phyloP scores from a whole-genome alignment of 495 filamentous ascomycete species.

The Neohortaea acidophila region DNA sequence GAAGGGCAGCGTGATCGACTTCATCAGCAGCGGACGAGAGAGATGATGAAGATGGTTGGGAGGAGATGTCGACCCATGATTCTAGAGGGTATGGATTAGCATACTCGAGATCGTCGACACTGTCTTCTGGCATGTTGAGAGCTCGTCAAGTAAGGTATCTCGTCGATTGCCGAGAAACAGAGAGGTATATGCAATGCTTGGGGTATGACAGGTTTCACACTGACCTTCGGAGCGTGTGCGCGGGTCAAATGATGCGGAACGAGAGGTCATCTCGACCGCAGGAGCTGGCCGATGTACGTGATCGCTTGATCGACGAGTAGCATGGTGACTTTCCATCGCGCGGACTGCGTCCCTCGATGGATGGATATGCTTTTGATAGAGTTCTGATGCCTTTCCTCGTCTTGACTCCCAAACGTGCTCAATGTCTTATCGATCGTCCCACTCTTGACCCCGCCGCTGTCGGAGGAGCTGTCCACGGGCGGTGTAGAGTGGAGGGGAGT shows the following conservation, averaged over 20 bases:
- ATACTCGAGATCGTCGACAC: not conserved
- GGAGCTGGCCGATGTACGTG: conserved; percentile 3
- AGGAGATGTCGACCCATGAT: conserved; percentile 92
- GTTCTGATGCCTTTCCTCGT: too few relatives aligned
- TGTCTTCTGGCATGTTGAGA: not conserved
- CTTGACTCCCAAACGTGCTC: too few relatives aligned
- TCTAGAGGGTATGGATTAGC: conserved; percentile 37
- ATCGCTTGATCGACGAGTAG: too few relatives aligned
- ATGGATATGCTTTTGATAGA: too few relatives aligned
- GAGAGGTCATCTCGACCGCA: conserved; percentile 6
- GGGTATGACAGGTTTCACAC: not conserved
- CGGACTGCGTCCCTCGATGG: too few relatives aligned
- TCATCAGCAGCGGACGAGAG: conserved; percentile 76
- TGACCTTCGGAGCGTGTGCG: conserved; percentile 16
- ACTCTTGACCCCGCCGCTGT: too few relatives aligned
- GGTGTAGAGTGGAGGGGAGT: too few relatives aligned
- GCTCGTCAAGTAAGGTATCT: not conserved
- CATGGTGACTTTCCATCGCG: too few relatives aligned
- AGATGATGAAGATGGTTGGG: conserved; percentile 80
- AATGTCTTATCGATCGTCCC: too few relatives aligned
- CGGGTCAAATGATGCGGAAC: conserved; percentile 11
- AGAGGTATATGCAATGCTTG: not conserved
- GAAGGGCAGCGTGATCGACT: conserved; percentile 71
- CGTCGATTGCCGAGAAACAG: not conserved
- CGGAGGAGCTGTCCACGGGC: too few relatives aligned